Evolutionary conservation across 2,329 filamentous ascomycete species (phyloP), one percentile per base, ranked within the genome.

Genomic region (Cladosporium colombiae): DNA sequence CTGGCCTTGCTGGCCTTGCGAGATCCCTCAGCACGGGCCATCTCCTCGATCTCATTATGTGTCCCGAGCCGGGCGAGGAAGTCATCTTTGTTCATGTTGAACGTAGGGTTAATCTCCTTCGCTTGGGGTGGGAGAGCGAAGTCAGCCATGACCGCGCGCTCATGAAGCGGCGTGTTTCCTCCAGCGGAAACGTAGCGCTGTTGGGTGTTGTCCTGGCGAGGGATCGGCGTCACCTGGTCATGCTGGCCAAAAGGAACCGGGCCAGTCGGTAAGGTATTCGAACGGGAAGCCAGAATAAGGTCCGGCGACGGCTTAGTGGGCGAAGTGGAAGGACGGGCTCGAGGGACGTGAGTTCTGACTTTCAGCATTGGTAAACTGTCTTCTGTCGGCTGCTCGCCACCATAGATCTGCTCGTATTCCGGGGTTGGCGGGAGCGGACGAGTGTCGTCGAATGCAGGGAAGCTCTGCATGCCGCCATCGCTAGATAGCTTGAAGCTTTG

Each of bases 131-230:
- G 49, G 7, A 63, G 35, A 14, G 16, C n/a, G 50, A 40, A 63
- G 33, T n/a, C 50, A 21, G 11, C 5, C 49, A 74, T 71, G 63
- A 70, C 70, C 23, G 46, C n/a, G 29, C 73, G 72, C 29, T 74
- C 69, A 40, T 64, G 21, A 11, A 74, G 64, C 25, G 67, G 69
- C 21, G 68, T 65, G 50, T 57, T 65, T 31, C 73, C 73, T 50
- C 73, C 73, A 13, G 73, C 73, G 2, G 71, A 69, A 50, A 75
- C 70, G 57, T 73, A 75, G 44, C 73, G 72, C 63, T 74, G 73
- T 50, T 65, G 68, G 18, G 50, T 27, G 8, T 5, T 10, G 5
- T 65, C 66, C 13, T 68, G 70, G 13, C 66, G 66, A 6, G 70
- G 69, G 25, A 65, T 33, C 25, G 35, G 50, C 58, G 58, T 40